Evolutionary conservation across 768 basidiomycete genomes (phyloP), one percentile per base, ranked within the genome.

Genomic region (Suillus placidus): DNA sequence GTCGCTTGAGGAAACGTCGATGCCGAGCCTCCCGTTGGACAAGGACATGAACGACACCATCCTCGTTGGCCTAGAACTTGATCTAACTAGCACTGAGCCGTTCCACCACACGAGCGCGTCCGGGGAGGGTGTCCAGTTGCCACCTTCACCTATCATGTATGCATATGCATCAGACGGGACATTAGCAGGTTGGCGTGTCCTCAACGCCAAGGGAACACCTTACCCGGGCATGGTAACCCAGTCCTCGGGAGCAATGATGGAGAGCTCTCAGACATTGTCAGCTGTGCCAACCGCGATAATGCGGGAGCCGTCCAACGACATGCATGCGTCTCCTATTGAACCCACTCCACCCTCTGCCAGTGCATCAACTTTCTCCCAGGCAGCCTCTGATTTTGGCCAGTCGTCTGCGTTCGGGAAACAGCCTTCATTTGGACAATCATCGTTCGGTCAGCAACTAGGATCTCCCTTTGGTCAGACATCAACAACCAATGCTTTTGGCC

Each of bases 91-190:
- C 65, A 68, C 74, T 10, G 78, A 80, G 49, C 72, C 78, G 12
- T 81, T 75, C 67, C 74, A 66, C 9, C 76, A 79, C 62, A 78
- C 78, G 13, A 78, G 76, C 13, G 71, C 79, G 18, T 81, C 81
- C 0, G 83, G 83, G 5, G 83, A 84, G 67, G 74, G 73, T 16
- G 70, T 78, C 7, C 80, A 80, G 14, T 66, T 82, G 3, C 83
- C 85, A 13, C 78, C 84, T 12, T 81, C 82, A 14, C 92, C 92
- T 0, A 80, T 92, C 63, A 77, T 93, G 76, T 93, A 87, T 73
- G 88, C 86, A 3, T 93, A 91, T 74, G 82, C 91, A 13, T 92
- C 88, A 62, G 92, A 94, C 71, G 92, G 92, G 23, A 91, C 91
- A 0, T 63, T 94, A 30, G 84, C 87, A 57, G 92, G 82, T 4